phyloP scores from a whole-genome alignment of 306 rosid genomes.

The Casuarina cunninghamiana region DNA sequence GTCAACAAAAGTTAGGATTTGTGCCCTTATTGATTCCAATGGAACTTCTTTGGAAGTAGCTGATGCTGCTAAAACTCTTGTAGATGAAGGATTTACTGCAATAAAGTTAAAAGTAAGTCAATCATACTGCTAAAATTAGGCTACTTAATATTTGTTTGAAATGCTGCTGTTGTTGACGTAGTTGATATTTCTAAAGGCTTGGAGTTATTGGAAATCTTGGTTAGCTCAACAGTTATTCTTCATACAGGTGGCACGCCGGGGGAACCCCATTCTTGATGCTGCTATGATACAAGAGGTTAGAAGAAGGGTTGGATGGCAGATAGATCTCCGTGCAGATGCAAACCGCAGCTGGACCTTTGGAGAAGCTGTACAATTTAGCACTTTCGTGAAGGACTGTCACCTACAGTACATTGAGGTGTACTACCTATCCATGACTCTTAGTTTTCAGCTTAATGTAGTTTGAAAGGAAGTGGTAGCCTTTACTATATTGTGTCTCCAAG shows the following conservation, averaged over 20 bases:
- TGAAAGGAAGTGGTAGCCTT: background rate
- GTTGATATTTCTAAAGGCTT: constrained; percentile 16
- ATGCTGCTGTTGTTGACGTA: constrained; percentile 16
- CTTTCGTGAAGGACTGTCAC: constrained; percentile 70
- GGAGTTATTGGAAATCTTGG: constrained; percentile 20
- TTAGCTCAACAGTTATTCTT: constrained; percentile 21
- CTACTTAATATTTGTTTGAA: constrained; percentile 13
- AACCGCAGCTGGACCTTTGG: constrained; percentile 83
- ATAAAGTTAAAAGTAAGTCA: constrained; percentile 74
- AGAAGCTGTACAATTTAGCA: constrained; percentile 83
- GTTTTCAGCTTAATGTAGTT: background rate
- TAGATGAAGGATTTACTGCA: constrained; percentile 81
- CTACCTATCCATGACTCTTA: background rate
- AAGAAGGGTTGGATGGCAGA: constrained; percentile 66
- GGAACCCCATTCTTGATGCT: constrained; percentile 71
- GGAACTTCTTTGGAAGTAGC: constrained; percentile 80
- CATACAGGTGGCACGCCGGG: constrained; percentile 72
- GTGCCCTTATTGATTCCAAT: constrained; percentile 72
- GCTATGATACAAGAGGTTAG: constrained; percentile 70
- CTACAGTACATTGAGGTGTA: constrained; percentile 89
- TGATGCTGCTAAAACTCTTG: constrained; percentile 57
- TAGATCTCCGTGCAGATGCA: constrained; percentile 85
- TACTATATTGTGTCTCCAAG: background rate
- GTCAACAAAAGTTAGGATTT: constrained; percentile 57
- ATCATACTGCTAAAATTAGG: background rate